Percentiles rank a stretch among this genome's conserved stretches.
Conservation (phyloP, 441 rosid genomes). For the Adansonia grandidieri region DNA sequence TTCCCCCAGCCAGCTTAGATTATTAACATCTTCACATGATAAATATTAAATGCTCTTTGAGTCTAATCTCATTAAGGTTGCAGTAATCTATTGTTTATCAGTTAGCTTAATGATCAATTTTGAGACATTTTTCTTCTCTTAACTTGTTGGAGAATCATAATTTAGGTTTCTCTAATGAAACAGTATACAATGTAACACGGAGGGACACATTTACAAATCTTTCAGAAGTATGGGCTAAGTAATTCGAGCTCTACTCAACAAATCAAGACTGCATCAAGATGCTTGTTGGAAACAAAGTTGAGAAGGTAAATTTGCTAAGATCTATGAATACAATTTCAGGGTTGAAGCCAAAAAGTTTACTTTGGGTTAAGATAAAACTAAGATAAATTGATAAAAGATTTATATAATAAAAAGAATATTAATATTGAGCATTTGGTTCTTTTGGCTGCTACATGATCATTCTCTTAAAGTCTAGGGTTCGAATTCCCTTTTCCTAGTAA, state of each 20-base stretch:
- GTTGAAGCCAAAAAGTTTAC: too few species aligned
- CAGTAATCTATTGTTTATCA: background rate
- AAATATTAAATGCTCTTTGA: background rate
- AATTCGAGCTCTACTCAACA: constrained; percentile 50
- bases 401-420: too few species aligned
- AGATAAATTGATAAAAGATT: too few species aligned
- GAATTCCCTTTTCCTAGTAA: too few species aligned
- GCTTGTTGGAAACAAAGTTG: constrained; percentile 63
- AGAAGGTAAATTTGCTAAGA: constrained; percentile 39
- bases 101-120: background rate
- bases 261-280: constrained; percentile 59
- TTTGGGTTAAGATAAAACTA: too few species aligned
- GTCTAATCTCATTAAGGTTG: background rate
- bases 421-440: too few species aligned
- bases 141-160: background rate
- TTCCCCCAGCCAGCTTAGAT: background rate
- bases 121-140: background rate
- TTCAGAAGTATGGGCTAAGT: constrained; percentile 57
- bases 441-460: too few species aligned
- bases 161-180: background rate
- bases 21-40: background rate
- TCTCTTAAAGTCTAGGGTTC: too few species aligned
- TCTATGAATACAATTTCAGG: background rate
- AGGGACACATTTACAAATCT: constrained; percentile 58
- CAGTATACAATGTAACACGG: constrained; percentile 58